Evolutionary conservation across 2,329 filamentous ascomycete genomes (phyloP).

Genomic region (Fusarium euwallaceae): DNA sequence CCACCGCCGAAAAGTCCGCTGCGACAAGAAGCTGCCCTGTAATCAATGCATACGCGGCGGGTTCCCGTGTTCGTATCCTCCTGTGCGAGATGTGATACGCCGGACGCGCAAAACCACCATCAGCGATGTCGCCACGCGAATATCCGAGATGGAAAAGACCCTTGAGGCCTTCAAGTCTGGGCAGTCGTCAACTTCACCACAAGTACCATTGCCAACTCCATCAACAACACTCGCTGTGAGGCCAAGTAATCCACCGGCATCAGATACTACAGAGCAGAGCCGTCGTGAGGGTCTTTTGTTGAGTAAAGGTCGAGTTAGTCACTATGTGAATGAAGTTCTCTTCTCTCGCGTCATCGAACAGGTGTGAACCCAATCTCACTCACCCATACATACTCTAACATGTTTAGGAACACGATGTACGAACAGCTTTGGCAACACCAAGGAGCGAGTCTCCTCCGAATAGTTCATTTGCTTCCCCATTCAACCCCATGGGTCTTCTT

Average conservation of each 20-base stretch:
- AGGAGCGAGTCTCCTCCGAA: slow-evolving; percentile 12
- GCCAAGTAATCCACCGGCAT: not conserved
- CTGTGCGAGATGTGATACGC: slow-evolving; percentile 40
- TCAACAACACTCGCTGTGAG: not conserved
- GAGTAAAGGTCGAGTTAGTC: slow-evolving; percentile 49
- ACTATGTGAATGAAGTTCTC: slow-evolving; percentile 55
- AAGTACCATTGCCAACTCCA: not conserved
- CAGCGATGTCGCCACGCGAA: slow-evolving; percentile 52
- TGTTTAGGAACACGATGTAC: slow-evolving; percentile 42
- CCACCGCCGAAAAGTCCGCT: slow-evolving; percentile 73
- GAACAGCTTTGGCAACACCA: slow-evolving; percentile 40
- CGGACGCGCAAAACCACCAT: slow-evolving; percentile 48
- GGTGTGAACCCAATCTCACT: slow-evolving; percentile 29
- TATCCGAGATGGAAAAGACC: slow-evolving; percentile 52
- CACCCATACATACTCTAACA: not conserved
- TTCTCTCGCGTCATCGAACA: slow-evolving; percentile 53
- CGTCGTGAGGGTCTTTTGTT: slow-evolving; percentile 45
- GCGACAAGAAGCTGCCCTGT: slow-evolving; percentile 79
- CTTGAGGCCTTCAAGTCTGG: slow-evolving; percentile 28
- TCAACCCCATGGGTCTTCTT: slow-evolving; percentile 52
- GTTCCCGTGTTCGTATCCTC: slow-evolving; percentile 49
- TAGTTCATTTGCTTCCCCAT: slow-evolving; percentile 34
- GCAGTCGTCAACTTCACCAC: slow-evolving; percentile 6
- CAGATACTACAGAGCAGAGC: not conserved
- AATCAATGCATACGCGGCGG: slow-evolving; percentile 72